Evolutionary conservation across 1,284 basidiomycete genomes (phyloP).

Genomic region (Boletellus dicymbophilus): DNA sequence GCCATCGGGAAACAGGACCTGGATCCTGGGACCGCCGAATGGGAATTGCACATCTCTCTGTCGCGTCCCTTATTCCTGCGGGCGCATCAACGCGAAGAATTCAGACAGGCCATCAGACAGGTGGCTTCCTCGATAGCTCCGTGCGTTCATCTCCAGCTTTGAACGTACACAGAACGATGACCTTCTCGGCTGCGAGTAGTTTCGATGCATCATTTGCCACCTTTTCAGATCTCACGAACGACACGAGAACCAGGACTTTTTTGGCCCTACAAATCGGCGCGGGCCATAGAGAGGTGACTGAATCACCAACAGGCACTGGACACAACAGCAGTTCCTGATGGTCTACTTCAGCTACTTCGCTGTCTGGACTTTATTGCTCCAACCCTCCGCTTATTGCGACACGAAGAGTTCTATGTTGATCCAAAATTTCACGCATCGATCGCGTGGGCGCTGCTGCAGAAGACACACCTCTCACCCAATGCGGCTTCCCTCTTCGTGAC

Average conservation of each 20-base stretch:
- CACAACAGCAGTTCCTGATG: conserved; percentile 17
- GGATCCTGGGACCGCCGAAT: not conserved
- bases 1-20: conserved; percentile 37
- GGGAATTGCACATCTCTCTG: conserved; percentile 71
- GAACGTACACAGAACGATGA: conserved; percentile 8
- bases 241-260: conserved; percentile 77
- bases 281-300: conserved; percentile 66
- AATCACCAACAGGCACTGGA: not conserved
- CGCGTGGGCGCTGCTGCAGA: conserved; percentile 69
- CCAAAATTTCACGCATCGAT: conserved; percentile 83
- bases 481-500: not conserved
- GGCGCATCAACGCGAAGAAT: conserved; percentile 71
- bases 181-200: conserved; percentile 41
- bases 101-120: conserved; percentile 57
- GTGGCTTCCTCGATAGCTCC: conserved; percentile 45
- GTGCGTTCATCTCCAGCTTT: conserved; percentile 41
- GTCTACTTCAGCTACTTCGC: conserved; percentile 47
- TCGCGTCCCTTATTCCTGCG: conserved; percentile 76
- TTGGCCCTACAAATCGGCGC: conserved; percentile 75
- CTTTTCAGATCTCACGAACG: conserved; percentile 72
- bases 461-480: conserved; percentile 6
- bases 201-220: conserved; percentile 72
- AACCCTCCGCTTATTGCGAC: conserved; percentile 55
- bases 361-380: conserved; percentile 57
- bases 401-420: conserved; percentile 70